These are phyloP conservation scores for Chrysoporthe puriensis DNA, from an alignment of 2,329 filamentous ascomycete species.

Conservation along the genomic window DNA sequence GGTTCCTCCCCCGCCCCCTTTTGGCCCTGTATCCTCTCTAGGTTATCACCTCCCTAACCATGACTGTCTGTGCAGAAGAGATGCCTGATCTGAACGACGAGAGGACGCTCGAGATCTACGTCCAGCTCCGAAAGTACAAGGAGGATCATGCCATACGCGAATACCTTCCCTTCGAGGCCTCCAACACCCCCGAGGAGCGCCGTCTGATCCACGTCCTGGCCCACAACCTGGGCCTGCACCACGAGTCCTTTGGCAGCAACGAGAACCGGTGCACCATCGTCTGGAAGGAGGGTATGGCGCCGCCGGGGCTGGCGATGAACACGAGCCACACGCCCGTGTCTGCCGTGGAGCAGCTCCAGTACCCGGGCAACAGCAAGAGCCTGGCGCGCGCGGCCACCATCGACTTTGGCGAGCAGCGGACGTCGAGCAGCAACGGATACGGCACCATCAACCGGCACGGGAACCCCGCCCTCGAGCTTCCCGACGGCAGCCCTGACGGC, in stretches of 20 bases:
- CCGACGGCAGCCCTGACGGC: constrained; percentile 71
- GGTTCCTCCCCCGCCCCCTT: constrained; percentile 31
- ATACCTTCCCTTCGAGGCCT: constrained; percentile 80
- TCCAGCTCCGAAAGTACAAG: constrained; percentile 61
- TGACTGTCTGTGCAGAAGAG: constrained; percentile 30
- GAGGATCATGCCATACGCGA: constrained; percentile 56
- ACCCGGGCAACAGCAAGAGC: constrained; percentile 67
- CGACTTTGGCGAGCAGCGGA: constrained; percentile 80
- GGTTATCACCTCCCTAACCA: constrained; percentile 26
- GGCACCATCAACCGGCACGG: constrained; percentile 79
- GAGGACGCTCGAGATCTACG: constrained; percentile 84
- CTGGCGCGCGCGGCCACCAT: constrained; percentile 96
- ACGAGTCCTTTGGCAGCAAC: constrained; percentile 85
- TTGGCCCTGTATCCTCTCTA: constrained; percentile 1
- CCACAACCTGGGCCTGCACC: constrained; percentile 91
- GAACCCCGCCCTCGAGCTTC: constrained; percentile 77
- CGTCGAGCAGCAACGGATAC: constrained; percentile 67
- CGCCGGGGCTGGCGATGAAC: constrained; percentile 76
- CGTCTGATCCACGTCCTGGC: constrained; percentile 92
- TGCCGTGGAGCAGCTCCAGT: constrained; percentile 27
- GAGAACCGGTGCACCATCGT: constrained; percentile 63
- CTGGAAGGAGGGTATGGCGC: constrained; percentile 28
- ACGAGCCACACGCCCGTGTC: constrained; percentile 58
- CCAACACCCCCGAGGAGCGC: constrained; percentile 80
- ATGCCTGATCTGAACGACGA: constrained; percentile 81